Evolutionary conservation across 768 basidiomycete genomes (phyloP), one percentile per base, ranked within the genome.

Genomic region (Lactifluus rugatus): DNA sequence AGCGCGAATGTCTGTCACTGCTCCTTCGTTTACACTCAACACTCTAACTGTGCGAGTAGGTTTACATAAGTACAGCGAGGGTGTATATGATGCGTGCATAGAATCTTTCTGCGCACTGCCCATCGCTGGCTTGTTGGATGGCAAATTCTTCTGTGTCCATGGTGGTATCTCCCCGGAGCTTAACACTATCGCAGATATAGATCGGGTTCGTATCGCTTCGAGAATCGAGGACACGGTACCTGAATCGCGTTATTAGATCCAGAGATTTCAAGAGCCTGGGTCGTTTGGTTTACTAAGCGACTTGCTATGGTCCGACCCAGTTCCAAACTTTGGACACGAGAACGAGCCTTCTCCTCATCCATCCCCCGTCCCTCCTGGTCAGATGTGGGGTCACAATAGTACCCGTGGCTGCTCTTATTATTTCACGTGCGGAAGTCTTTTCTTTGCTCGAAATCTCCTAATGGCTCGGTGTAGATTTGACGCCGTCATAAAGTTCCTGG

Each of bases 91-190:
- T 58, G 93, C 92, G 1, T 96, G 93, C 70, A 82, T 92, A 66
- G 79, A 83, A 45, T 90, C 90, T 0, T 99, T 98, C 75, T 87
- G 85, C 66, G 85, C 90, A 23, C 78, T 99, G 5, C 96, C 96
- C 2, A 74, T 99, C 34, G 81, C 93, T 0, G 96, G 92, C 7
- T 75, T 98, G 57, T 89, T 99, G 71, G 96, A 99, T 70, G 80
- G 83, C 62, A 89, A 92, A 66, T 98, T 99, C 76, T 88, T 99
- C 70, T 98, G 95, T 67, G 93, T 98, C 2, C 96, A 98, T 64
- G 96, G 96, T 2, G 96, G 96, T 3, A 78, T 99, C 37, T 93
- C 90, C 0, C 96, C 96, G 0, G 84, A 89, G 62, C 78, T 99
- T 1, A 73, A 84, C 45, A 83, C 81, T 6, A 75, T 99, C 3